Percentiles rank a stretch among this genome's conserved stretches.
These are phyloP conservation scores for Termitomyces heimii DNA, from an alignment of 768 basidiomycete species.

Conservation along the genomic window DNA sequence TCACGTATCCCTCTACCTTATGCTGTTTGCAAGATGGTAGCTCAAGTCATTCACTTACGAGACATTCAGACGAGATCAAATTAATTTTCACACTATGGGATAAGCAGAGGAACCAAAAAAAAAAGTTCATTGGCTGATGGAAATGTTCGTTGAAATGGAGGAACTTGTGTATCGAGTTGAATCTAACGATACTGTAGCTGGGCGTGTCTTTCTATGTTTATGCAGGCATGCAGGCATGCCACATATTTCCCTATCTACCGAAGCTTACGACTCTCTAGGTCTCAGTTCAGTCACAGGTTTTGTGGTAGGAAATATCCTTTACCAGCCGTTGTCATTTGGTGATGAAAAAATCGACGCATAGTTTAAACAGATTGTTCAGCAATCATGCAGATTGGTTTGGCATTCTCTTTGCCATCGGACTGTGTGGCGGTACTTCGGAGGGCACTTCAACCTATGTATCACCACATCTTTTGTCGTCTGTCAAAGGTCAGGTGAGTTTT, in stretches of 20 bases:
- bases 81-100: slow-evolving; percentile 46
- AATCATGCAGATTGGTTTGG: slow-evolving; percentile 54
- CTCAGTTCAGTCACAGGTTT: slow-evolving; percentile 50
- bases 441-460: slow-evolving; percentile 62
- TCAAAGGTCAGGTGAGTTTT: slow-evolving; percentile 36
- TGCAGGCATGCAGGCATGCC: slow-evolving; percentile 39
- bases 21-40: slow-evolving; percentile 10
- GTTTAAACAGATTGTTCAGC: slow-evolving; percentile 23
- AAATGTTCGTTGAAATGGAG: slow-evolving; percentile 44
- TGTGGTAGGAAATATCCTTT: slow-evolving; percentile 37
- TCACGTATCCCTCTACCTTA: neutral
- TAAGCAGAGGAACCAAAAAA: slow-evolving; percentile 32
- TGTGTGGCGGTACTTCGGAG: slow-evolving; percentile 48
- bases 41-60: slow-evolving; percentile 29
- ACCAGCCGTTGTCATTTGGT: slow-evolving; percentile 32
- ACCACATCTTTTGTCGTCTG: slow-evolving; percentile 50
- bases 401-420: slow-evolving; percentile 48
- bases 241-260: too few relatives aligned
- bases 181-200: slow-evolving; percentile 11
- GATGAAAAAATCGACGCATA: neutral
- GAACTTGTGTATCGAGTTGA: neutral
- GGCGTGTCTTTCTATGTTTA: slow-evolving; percentile 60
- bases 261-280: slow-evolving; percentile 24
- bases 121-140: slow-evolving; percentile 44
- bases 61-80: slow-evolving; percentile 33